Evolutionary conservation across 495 filamentous ascomycete genomes (phyloP), one percentile per base, ranked within the genome.

Genomic region (Podospora bellae-mahoneyi): DNA sequence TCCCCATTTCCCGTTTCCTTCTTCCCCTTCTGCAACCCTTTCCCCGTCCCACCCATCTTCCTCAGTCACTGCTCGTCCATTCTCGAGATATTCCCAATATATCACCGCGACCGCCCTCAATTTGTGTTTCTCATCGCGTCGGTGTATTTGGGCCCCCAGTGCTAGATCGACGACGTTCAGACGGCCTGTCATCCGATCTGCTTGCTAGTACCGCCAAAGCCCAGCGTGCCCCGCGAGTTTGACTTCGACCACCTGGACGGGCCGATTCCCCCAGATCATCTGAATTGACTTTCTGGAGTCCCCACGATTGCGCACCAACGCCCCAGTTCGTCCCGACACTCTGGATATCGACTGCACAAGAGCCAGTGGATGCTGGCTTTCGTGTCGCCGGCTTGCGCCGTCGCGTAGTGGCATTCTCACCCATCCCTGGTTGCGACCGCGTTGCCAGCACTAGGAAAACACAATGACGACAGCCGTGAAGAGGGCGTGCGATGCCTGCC

Each of bases 401-500:
- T 72, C 67, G 71, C 75, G 67, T 68, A 62, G 60, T 64, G 55
- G 44, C 67, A 60, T 69, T 60, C 30, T 70, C 65, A 68, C 58
- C 58, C 57, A 58, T 67, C 48, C 57, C 39, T 23, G 62, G 65
- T 64, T 66, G 59, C 68, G 66, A 55, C 65, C 39, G 54, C 65
- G 67, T 65, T n/a, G 58, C 23, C 66, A 44, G 75, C 71, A 23
- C 23, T 59, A 85, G 84, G 81, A 80, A 84, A 74, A 78, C 82
- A 58, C 23, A 59, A 85, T 84, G 81, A 80, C 84, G 75, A 78
- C 82, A 62, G 84, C 84, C 66, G 84, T 86, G 68, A 90, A 91
- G 76, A 80, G 88, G 72, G 91, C 90, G 60, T 93, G 90, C 83
- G 91, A 92, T 78, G 90, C 88, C 75, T 95, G 91, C 79, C 91